Conservation (phyloP, 495 filamentous ascomycete species). For the Sporormia fimetaria region DNA sequence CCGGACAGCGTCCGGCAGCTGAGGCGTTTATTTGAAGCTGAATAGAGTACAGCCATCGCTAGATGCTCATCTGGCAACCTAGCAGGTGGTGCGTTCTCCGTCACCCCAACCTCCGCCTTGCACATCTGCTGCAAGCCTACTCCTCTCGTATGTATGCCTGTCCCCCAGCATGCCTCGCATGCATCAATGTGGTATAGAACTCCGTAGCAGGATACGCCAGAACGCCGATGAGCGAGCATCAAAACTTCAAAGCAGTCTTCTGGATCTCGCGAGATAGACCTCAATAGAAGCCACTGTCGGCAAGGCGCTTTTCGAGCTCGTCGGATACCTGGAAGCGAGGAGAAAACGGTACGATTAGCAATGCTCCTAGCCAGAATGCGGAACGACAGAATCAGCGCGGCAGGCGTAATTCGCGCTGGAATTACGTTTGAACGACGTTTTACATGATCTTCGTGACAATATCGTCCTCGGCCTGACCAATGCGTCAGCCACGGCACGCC, state of each 20-base stretch:
- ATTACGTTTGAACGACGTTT: conserved; percentile 3
- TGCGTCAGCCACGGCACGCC: conserved; percentile 40
- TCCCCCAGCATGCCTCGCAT: no score
- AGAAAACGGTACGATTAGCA: conserved; percentile 18
- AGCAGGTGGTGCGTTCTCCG: conserved; percentile 20
- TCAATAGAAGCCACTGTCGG: conserved; percentile 24
- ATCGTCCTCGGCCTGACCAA: conserved; percentile 81
- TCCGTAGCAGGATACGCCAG: no score
- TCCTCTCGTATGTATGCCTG: no score
- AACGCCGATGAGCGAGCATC: no score
- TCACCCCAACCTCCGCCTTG: neutral
- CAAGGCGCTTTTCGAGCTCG: conserved; percentile 21
- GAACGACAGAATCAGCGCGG: neutral
- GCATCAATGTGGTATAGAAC: no score
- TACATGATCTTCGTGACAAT: conserved; percentile 90
- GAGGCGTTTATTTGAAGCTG: neutral
- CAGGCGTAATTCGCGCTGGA: conserved; percentile 2
- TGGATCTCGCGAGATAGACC: no score
- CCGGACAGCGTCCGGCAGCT: neutral
- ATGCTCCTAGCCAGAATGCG: conserved; percentile 1
- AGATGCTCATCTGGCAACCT: conserved; percentile 19
- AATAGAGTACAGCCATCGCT: conserved; percentile 22
- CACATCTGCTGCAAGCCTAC: neutral
- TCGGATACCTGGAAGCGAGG: conserved; percentile 24
- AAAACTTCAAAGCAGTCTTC: no score